Base-by-base conservation (phyloP, 2,329 filamentous ascomycete species). In the Aspergillus terreus region DNA sequence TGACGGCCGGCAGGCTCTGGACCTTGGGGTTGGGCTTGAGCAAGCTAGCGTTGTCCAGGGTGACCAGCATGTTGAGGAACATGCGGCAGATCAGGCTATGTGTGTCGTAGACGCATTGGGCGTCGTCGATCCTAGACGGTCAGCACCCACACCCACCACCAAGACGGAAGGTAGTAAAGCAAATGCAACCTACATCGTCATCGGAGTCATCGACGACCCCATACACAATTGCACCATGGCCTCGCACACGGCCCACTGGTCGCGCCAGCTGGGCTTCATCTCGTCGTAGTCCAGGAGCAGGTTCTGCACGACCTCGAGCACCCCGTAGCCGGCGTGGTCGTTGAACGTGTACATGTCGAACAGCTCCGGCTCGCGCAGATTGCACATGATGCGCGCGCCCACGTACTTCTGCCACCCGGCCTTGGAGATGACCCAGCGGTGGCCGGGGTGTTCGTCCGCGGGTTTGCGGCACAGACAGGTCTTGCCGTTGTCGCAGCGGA, bases 281-380 rank as follows among this genome's bases (percentile, higher is more conserved):
- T 74, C 69, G 3, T 61, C 57, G 40, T 73, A 75, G 46, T 76
- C 69, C 5, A 75, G 58, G 1, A 78, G 41, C 5, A 69, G 52
- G 47, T 78, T 79, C 58, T 78, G 65, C 4, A 77, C 21, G 0
- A 75, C 56, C 61, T 79, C 75, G 0, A 78, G 40, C 6, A 63
- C 47, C 1, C 76, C 76, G 42, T 75, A 77, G 3, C 52, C 62
- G 4, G 47, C 58, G 44, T 72, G 71, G 53, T 78, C 71, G 47
- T 77, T 78, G 58, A 67, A 76, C 2, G 70, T 70, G 57, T 76
- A 63, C 70, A 78, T 73, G 6, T 15, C 15, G 40, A 78, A 77
- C 35, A 53, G 53, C 44, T 78, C 74, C 2, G 70, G 73, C 14
- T 10, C 68, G 46, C 27, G 58, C 65, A 73, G 23, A 66, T 58